Base-by-base conservation (phyloP, 495 filamentous ascomycete species). In the Lasiosphaeria hispida region DNA sequence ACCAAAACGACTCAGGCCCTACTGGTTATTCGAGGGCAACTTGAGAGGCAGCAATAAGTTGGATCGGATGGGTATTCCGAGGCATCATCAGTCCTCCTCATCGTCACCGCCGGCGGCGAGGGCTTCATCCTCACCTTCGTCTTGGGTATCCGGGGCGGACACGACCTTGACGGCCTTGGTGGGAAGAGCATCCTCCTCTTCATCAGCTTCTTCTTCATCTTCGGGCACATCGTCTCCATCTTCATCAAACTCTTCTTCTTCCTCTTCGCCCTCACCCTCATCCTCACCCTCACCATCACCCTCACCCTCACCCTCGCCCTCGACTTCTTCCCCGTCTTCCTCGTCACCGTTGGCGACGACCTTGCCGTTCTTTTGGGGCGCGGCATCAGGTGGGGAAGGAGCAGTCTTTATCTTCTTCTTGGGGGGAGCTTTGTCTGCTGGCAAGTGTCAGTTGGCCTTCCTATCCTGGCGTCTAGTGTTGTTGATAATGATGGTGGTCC, bases 401-500 rank as follows among this genome's bases (percentile, higher is more conserved):
- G 59, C 59, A 13, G 70, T 77, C 71, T 79, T 79, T 63, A 69
- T 58, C 63, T 78, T 79, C 63, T 79, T 79, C 65, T 74, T 78
- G 37, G 76, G 76, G 49, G 75, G 76, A 55, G 75, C 76, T 63
- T 74, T 58, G 18, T 67, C 65, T 70, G 57, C 1, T 33, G 0
- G 7, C 23, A 10, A n/a, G 33, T 23, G 47, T 59, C 47, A 48
- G 53, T 35, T 19, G n/a, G 19, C 9, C 30, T 41, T 11, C 5
- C 23, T 30, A n/a, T 48, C n/a, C 44, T 0, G 51, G 48, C 13
- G 37, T 8, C 10, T 23, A 38, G 47, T 56, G 53, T 53, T 15
- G 52, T 45, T 8, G 42, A 18, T 30, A 30, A 37, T 33, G 11
- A 51, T 23, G 38, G 39, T 9, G 13, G 10, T 10, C 2, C 18